Evolutionary conservation across 495 filamentous ascomycete species (phyloP).

Genomic region (Antarctomyces pellizariae): DNA sequence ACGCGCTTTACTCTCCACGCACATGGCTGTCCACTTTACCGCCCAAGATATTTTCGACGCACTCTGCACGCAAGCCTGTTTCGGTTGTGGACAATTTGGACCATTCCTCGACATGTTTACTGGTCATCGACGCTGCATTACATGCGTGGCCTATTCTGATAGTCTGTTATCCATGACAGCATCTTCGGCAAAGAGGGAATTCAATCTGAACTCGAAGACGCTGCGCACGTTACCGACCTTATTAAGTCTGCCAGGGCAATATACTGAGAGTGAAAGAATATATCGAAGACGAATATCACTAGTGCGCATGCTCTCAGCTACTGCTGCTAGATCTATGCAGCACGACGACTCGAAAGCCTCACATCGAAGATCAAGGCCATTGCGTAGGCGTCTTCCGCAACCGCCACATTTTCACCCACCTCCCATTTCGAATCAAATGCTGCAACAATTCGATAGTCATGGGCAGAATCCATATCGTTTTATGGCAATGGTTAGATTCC

Average conservation of each 20-base stretch:
- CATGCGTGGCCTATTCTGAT: constrained; percentile 2
- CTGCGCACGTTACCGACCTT: constrained; percentile 4
- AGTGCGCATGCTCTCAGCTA: constrained; percentile 2
- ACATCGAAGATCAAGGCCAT: constrained; percentile 1
- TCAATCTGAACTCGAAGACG: constrained; percentile 3
- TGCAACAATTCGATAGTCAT: constrained; percentile 1
- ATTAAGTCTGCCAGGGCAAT: constrained; percentile 3
- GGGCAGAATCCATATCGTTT: constrained; percentile 4
- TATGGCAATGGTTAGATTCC: constrained; percentile 5
- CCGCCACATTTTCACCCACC: not conserved
- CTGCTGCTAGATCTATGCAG: constrained; percentile 2
- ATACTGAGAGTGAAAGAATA: constrained; percentile 3
- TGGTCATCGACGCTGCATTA: constrained; percentile 2
- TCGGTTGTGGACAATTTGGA: constrained; percentile 3
- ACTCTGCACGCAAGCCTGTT: constrained; percentile 4
- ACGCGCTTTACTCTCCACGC: constrained; percentile 3
- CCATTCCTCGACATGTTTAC: constrained; percentile 5
- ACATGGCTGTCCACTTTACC: constrained; percentile 1
- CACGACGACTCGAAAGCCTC: constrained; percentile 1
- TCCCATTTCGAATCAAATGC: not conserved
- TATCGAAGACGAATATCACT: constrained; percentile 4
- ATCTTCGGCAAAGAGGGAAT: constrained; percentile 2
- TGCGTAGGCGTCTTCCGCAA: not conserved
- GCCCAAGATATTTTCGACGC: constrained; percentile 4
- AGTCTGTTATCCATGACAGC: constrained; percentile 1